These are phyloP conservation scores for Solanum ossicruentum DNA, from an alignment of 257 asterid species.

Conservation along the genomic window DNA sequence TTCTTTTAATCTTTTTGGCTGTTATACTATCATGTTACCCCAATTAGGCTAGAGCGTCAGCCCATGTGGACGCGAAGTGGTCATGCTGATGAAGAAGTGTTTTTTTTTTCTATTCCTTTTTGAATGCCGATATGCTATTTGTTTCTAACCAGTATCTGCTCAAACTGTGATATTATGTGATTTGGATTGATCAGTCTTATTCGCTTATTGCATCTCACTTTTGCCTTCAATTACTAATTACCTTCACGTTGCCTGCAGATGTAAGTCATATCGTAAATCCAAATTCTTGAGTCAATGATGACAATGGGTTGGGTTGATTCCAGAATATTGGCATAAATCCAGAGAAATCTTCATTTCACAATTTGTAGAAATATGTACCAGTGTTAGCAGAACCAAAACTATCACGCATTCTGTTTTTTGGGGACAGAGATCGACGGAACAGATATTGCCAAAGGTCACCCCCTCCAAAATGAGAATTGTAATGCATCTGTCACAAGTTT, in stretches of 20 bases:
- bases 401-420: not conserved
- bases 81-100: not conserved
- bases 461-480: not conserved
- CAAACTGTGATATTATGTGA: not conserved
- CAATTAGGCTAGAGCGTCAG: not conserved
- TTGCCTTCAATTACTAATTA: not conserved
- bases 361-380: constrained; percentile 24
- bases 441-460: not conserved
- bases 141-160: not conserved
- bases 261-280: not conserved
- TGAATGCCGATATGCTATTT: not conserved
- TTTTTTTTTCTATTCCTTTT: not conserved
- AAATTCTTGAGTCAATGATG: not conserved
- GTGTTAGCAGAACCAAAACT: constrained; percentile 5
- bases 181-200: not conserved
- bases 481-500: not conserved
- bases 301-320: not conserved
- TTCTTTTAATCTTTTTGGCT: not conserved
- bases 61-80: not conserved
- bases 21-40: not conserved
- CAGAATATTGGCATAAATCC: constrained; percentile 1
- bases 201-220: not conserved
- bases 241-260: not conserved
- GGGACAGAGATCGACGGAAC: not conserved
- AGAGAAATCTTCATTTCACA: not conserved